phyloP scores from a whole-genome alignment of 306 rosid genomes.

The Crotalaria pallida region DNA sequence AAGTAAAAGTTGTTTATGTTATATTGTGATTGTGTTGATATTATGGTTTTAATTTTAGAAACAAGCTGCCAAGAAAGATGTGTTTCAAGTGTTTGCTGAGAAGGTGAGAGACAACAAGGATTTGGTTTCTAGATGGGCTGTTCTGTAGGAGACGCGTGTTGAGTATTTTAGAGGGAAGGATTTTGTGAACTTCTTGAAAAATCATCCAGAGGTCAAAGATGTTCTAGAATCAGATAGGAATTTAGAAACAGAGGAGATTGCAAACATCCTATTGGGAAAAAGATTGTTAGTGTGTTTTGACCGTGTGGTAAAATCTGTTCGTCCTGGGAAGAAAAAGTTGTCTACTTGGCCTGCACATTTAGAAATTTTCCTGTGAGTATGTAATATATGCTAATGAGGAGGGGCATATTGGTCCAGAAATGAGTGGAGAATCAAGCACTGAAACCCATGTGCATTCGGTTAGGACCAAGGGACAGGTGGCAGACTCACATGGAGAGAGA shows the following conservation, averaged over 20 bases:
- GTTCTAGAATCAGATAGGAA: slow-evolving; percentile 64
- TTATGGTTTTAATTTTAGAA: slow-evolving; percentile 47
- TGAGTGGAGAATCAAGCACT: too few species aligned
- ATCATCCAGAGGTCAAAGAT: slow-evolving; percentile 79
- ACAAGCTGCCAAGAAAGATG: slow-evolving; percentile 76
- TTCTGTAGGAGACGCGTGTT: slow-evolving; percentile 91
- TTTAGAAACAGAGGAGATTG: slow-evolving; percentile 76
- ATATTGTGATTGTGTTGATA: background rate
- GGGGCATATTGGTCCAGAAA: too few species aligned
- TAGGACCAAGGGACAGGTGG: too few species aligned
- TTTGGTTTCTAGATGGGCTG: slow-evolving; percentile 95
- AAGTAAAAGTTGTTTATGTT: background rate
- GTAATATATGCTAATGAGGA: too few species aligned
- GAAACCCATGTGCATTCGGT: too few species aligned
- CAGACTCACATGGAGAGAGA: too few species aligned
- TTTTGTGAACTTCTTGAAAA: slow-evolving; percentile 71
- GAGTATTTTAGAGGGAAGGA: slow-evolving; percentile 97
- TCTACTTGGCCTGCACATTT: slow-evolving; percentile 98
- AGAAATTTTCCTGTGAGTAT: slow-evolving; percentile 75
- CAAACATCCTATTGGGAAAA: slow-evolving; percentile 58
- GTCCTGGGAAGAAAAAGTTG: slow-evolving; percentile 91
- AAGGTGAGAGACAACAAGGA: slow-evolving; percentile 89
- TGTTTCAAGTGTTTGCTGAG: slow-evolving; percentile 88
- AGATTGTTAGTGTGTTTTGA: slow-evolving; percentile 89
- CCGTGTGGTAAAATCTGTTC: slow-evolving; percentile 90